Conservation (phyloP, 2,329 filamentous ascomycete species). For the Aspergillus ochraceoroseus region DNA sequence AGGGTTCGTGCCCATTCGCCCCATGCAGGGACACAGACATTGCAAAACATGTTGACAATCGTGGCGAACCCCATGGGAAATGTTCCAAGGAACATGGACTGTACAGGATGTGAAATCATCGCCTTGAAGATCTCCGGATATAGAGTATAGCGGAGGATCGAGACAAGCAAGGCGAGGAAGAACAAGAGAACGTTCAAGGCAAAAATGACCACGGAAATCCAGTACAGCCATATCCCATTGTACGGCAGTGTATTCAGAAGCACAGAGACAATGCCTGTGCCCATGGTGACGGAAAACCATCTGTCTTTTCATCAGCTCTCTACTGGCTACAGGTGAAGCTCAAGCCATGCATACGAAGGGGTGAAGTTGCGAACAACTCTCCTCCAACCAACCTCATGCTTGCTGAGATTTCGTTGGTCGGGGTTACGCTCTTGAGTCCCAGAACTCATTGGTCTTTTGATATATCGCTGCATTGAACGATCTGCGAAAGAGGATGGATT, state of each 20-base stretch:
- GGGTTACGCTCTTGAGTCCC: background rate
- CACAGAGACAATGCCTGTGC: constrained; percentile 42
- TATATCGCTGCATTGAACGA: background rate
- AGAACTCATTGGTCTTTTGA: constrained; percentile 1
- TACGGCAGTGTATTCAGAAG: constrained; percentile 38
- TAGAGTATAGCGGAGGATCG: constrained; percentile 56
- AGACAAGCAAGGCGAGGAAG: constrained; percentile 42
- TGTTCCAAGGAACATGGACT: constrained; percentile 64
- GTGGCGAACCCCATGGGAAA: constrained; percentile 66
- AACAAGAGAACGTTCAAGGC: constrained; percentile 38
- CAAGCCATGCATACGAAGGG: constrained; percentile 37
- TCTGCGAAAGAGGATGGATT: too few species aligned
- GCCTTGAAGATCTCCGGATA: constrained; percentile 62
- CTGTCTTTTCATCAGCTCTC: constrained; percentile 20
- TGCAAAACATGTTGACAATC: constrained; percentile 61
- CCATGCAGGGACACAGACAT: constrained; percentile 58
- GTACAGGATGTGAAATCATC: constrained; percentile 62
- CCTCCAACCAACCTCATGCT: constrained; percentile 38
- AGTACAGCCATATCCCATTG: constrained; percentile 39
- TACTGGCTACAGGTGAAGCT: background rate
- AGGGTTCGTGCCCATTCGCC: constrained; percentile 53
- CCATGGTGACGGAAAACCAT: constrained; percentile 44
- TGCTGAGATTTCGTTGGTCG: constrained; percentile 20
- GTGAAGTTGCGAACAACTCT: constrained; percentile 39
- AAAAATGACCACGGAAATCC: constrained; percentile 37